phyloP scores from a whole-genome alignment of 108 stramenopile genomes.

The Heterococcus sp. region DNA sequence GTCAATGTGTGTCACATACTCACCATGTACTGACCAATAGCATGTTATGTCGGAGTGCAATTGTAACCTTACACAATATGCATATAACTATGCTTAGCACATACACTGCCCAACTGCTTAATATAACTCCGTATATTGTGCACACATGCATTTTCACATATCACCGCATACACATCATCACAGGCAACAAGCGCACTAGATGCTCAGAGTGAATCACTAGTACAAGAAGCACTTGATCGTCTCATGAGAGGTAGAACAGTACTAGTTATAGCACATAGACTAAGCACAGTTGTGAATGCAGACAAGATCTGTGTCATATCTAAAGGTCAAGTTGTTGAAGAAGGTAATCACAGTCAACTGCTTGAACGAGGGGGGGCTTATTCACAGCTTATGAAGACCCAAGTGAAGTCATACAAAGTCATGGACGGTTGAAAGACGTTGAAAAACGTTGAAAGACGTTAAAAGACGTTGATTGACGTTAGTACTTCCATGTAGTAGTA shows the following conservation, averaged over 20 bases:
- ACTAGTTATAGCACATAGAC: slow-evolving; percentile 49
- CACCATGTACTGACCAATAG: no score
- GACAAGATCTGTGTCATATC: slow-evolving; percentile 46
- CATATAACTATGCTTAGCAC: no score
- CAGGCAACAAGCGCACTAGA: slow-evolving; percentile 46
- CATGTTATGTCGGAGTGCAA: no score
- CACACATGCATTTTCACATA: no score
- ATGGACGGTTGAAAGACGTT: slow-evolving; percentile 29
- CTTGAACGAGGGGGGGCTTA: slow-evolving; percentile 33
- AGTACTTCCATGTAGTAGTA: no score
- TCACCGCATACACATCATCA: no score
- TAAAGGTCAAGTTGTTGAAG: slow-evolving; percentile 32
- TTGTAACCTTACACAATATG: no score
- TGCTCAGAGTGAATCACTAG: slow-evolving; percentile 40
- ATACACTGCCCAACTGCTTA: no score
- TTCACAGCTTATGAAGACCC: slow-evolving; percentile 35
- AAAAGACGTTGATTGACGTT: no score
- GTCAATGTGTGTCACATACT: no score
- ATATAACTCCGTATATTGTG: no score
- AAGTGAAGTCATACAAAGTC: slow-evolving; percentile 26
- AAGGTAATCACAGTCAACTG: slow-evolving; percentile 40
- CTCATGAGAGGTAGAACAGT: slow-evolving; percentile 46
- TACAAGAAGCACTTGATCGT: slow-evolving; percentile 47
- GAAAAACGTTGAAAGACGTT: no score
- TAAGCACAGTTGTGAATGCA: slow-evolving; percentile 49